Conservation (phyloP, 2,329 filamentous ascomycete genomes). For the Allantophomopsis cytisporea region DNA sequence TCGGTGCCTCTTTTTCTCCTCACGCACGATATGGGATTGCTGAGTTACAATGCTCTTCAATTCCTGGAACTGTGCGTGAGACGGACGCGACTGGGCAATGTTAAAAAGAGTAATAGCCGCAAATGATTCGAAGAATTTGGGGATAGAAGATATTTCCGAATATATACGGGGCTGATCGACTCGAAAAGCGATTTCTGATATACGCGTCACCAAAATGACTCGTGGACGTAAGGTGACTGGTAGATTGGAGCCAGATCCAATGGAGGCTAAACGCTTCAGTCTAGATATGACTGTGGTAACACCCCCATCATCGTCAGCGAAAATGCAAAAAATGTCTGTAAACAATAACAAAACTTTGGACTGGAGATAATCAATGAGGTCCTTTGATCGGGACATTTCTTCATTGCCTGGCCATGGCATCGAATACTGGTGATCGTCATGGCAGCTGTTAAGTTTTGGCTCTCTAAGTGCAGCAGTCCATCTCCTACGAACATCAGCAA, state of each 20-base stretch:
- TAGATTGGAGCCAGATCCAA: conserved; percentile 8
- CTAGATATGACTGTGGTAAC: conserved; percentile 5
- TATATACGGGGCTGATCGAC: conserved; percentile 4
- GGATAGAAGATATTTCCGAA: conserved; percentile 3
- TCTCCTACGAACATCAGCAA: conserved; percentile 6
- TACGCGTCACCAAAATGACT: conserved; percentile 5
- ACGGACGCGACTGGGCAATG: conserved; percentile 1
- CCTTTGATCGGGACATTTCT: neutral
- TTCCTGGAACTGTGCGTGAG: conserved; percentile 1
- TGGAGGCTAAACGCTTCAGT: conserved; percentile 6
- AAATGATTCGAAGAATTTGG: conserved; percentile 5
- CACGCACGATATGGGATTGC: conserved; percentile 3
- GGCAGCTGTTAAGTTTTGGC: conserved; percentile 3
- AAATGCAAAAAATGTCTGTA: conserved; percentile 12
- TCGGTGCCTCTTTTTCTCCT: conserved; percentile 4
- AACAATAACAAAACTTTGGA: conserved; percentile 10
- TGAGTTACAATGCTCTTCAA: conserved; percentile 4
- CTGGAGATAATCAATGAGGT: conserved; percentile 4
- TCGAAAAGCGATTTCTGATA: conserved; percentile 4
- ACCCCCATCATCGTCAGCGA: conserved; percentile 10
- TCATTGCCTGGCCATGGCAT: conserved; percentile 4
- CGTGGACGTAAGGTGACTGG: conserved; percentile 4
- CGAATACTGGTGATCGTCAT: conserved; percentile 4
- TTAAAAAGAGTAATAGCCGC: conserved; percentile 7
- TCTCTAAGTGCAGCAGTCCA: conserved; percentile 2